Conservation (phyloP, 768 basidiomycete genomes). For the Tricholoma hemisulphureum region DNA sequence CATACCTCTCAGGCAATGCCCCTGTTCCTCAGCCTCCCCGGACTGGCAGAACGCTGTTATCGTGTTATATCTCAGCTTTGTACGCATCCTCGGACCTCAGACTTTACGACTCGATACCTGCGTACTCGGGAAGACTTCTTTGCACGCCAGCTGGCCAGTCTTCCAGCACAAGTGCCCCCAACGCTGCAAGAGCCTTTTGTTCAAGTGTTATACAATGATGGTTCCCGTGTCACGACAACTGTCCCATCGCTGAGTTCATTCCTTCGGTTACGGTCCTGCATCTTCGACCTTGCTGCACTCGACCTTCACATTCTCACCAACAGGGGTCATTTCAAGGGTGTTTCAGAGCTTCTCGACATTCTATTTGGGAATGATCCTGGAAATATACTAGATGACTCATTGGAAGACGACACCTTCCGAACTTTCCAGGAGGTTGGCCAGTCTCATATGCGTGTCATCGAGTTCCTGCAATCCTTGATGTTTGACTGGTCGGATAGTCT, state of each 20-base stretch:
- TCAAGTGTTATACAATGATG: constrained; percentile 69
- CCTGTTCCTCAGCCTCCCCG: constrained; percentile 64
- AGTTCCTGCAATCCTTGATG: constrained; percentile 81
- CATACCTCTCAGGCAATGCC: constrained; percentile 41
- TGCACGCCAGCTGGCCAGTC: constrained; percentile 73
- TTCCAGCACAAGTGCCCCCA: constrained; percentile 65
- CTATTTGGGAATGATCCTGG: constrained; percentile 69
- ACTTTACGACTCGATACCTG: constrained; percentile 79
- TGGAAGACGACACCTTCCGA: constrained; percentile 50
- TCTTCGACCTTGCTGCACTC: constrained; percentile 82
- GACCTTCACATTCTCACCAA: constrained; percentile 86
- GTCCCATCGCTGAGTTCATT: constrained; percentile 69
- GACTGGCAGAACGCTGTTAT: constrained; percentile 83
- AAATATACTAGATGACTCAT: constrained; percentile 37
- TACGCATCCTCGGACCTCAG: constrained; percentile 80
- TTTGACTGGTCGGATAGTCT: constrained; percentile 87
- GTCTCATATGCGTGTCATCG: constrained; percentile 81
- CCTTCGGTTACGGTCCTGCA: constrained; percentile 78
- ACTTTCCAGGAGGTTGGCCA: constrained; percentile 76
- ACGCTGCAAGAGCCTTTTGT: constrained; percentile 48
- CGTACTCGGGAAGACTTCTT: constrained; percentile 89
- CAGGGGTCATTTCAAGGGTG: constrained; percentile 71
- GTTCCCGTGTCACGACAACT: constrained; percentile 64
- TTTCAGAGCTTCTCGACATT: constrained; percentile 73
- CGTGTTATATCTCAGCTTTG: constrained; percentile 83